A percentile compares a stretch with the other conserved stretches of the same genome.
Evolutionary conservation across 805 yeast genomes (phyloP).

Genomic region (Nakazawaea wyomingensis): DNA sequence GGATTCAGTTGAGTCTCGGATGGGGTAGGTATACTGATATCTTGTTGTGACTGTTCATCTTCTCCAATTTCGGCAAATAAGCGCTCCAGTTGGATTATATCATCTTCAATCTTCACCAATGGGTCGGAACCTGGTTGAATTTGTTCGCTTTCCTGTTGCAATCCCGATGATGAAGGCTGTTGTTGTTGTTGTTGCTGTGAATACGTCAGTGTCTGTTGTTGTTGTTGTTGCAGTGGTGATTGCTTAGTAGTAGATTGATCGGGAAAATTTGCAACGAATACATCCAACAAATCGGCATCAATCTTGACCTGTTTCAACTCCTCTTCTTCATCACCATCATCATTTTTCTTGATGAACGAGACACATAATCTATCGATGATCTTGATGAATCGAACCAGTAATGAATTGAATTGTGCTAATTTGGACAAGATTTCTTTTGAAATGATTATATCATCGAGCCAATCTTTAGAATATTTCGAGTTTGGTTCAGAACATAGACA

Average conservation of each 20-base stretch:
- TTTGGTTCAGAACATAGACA: slow-evolving; percentile 42
- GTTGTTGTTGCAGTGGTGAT: no score
- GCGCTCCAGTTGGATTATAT: not conserved
- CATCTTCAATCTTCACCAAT: not conserved
- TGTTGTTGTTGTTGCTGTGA: slow-evolving; percentile 6
- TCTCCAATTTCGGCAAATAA: not conserved
- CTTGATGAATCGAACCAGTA: slow-evolving; percentile 40
- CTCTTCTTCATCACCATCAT: not conserved
- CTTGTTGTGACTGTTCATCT: not conserved
- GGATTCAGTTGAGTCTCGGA: slow-evolving; percentile 2
- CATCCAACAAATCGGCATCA: slow-evolving; percentile 16
- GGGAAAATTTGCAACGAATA: slow-evolving; percentile 15
- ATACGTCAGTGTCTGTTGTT: slow-evolving; percentile 1
- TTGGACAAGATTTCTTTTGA: slow-evolving; percentile 34
- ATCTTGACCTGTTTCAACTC: not conserved
- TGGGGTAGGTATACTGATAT: not conserved
- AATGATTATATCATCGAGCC: slow-evolving; percentile 39
- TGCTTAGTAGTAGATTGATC: not conserved
- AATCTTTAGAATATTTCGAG: slow-evolving; percentile 36
- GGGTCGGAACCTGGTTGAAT: not conserved
- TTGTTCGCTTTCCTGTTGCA: no score
- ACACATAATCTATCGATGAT: slow-evolving; percentile 38
- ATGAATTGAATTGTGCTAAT: slow-evolving; percentile 36
- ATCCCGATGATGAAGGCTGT: no score
- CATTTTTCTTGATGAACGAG: slow-evolving; percentile 7